phyloP scores from a whole-genome alignment of 169 alveolate species.

The Fabrea salina region DNA sequence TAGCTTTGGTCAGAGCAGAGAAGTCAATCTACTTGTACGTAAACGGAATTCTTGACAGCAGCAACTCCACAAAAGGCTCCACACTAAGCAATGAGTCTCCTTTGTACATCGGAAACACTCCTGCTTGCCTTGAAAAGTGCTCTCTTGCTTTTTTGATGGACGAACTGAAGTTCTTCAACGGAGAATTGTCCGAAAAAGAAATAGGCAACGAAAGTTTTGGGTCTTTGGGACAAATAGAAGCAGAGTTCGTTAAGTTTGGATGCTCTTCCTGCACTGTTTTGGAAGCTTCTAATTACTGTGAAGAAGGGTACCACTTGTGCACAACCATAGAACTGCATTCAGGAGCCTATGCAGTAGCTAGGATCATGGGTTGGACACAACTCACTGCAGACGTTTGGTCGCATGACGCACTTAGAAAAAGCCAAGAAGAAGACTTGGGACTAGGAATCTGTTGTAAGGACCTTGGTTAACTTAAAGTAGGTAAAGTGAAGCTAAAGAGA shows the following conservation, averaged over 20 bases:
- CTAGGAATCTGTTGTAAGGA: conserved; percentile 24
- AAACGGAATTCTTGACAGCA: conserved; percentile 33
- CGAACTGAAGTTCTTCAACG: conserved; percentile 8
- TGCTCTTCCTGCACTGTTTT: conserved; percentile 23
- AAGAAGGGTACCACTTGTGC: conserved; percentile 36
- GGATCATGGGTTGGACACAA: conserved; percentile 34
- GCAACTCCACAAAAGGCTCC: conserved; percentile 5
- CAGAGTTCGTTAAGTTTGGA: conserved; percentile 27
- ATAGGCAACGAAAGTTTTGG: conserved; percentile 29
- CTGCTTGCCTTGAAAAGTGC: conserved; percentile 27
- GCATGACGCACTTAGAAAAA: neutral
- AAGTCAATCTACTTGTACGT: conserved; percentile 23
- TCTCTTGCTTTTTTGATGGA: conserved; percentile 9
- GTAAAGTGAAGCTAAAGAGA: too few species aligned
- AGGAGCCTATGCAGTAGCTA: conserved; percentile 35
- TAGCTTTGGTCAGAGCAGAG: conserved; percentile 30
- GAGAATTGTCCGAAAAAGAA: conserved; percentile 10
- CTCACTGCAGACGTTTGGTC: conserved; percentile 40
- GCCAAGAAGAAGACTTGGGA: neutral
- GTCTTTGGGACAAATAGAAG: conserved; percentile 32
- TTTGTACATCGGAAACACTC: conserved; percentile 40
- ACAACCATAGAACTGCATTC: conserved; percentile 40
- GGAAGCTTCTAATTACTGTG: conserved; percentile 31
- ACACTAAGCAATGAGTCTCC: conserved; percentile 7
- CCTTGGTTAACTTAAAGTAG: neutral